Base-by-base conservation (phyloP, 1,284 basidiomycete species). In the Mycena citricolor region DNA sequence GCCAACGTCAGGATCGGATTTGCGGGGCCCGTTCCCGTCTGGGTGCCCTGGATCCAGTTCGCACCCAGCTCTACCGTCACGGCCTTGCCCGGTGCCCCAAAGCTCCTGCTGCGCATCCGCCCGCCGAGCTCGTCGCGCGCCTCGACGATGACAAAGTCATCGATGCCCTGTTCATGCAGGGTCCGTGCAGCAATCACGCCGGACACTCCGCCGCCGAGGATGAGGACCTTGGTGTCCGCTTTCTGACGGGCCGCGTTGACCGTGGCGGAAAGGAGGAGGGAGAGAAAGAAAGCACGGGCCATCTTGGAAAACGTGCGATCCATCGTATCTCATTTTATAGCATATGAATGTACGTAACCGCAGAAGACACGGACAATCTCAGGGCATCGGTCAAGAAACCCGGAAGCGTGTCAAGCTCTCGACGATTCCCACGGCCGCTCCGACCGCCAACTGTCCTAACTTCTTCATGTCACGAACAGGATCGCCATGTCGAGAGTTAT, bases 41-140 rank as follows among this genome's bases (percentile, higher is more conserved):
- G 76, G 3, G 79, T 80, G 7, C 85, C 84, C 55, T 86, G 82
- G 26, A 87, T 70, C 84, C 85, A 87, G 56, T 83, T 84, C 12
- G 82, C 75, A 16, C 85, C 83, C 8, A 76, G 60, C 58, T 87
- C 84, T 22, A 86, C 61, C 1, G 68, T 70, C 11, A 14, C 29
- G 42, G 67, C 64, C 16, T 69, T 61, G 22, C 71, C 77, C 44
- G 84, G 74, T 0, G 57, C 42, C 30, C 65, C 66, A 22, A 49
- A 49, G 21, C 30, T 5, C 19, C 12, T 21, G 42, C 68, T 72
- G 52, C 66, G 70, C 66, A 85, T 71, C 8, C 83, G 71, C 6
- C 83, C 83, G 4, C 85, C 83, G 2, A 87, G 67, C 56, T 79
- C 74, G 31, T 61, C 51, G 20, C 75, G 70, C 1, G 72, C 83